Evolutionary conservation across 805 yeast species (phyloP), one percentile per base, ranked within the genome.

Genomic region (Zygoascus ofunaensis): DNA sequence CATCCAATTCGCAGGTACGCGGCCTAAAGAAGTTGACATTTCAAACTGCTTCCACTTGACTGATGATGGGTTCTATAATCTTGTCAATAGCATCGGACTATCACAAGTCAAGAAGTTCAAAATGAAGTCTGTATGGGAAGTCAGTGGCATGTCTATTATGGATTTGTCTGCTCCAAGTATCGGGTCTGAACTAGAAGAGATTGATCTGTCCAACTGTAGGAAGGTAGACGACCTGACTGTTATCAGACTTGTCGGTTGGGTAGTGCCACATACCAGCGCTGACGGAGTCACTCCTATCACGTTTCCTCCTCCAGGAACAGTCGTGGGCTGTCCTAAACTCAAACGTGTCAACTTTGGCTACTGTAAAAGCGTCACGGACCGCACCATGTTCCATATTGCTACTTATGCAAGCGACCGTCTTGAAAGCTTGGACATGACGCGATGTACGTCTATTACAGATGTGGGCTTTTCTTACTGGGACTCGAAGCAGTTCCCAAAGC

Each of bases 371-470:
- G 55, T 83, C 45, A 79, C 89, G 2, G 92, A 83, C 55, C 68
- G 71, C 50, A 64, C 82, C 30, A 78, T 83, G 81, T 63, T 68
- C 49, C 80, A 77, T 49, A 65, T 83, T 45, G 78, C 85, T 0
- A 56, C 69, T 18, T 73, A 76, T 58, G 80, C 83, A n/a, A 69
- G 65, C 47, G 70, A 70, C 14, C 65, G 79, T 44, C 61, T 83
- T 40, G 77, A 70, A 47, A 59, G 71, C 32, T 67, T 83, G 52
- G 78, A 81, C 52, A 63, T 83, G 44, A 78, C 89, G 1, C 69
- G 92, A 48, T 83, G 92, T 58, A 82, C 89, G 20, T 75, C 87
- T 2, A 80, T 83, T 28, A 81, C 89, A 2, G 92, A 83, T 61
- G 68, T 69, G 37, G 92, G 90, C 1, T 83, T 80, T 57, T 68